phyloP scores from a whole-genome alignment of 495 filamentous ascomycete genomes.

The Neurospora sp. region DNA sequence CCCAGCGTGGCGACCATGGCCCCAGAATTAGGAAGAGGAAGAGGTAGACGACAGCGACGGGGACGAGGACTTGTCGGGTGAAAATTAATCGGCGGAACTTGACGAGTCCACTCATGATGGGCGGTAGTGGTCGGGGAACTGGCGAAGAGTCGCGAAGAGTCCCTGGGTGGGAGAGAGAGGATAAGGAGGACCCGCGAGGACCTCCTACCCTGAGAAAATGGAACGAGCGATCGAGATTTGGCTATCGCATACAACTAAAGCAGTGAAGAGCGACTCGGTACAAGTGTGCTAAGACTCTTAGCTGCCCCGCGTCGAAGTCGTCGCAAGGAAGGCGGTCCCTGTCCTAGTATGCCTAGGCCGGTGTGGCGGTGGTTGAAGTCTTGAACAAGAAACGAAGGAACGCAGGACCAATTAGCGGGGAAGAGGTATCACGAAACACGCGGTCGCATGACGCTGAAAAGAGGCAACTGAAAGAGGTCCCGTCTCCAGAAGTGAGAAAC shows the following conservation, averaged over 20 bases:
- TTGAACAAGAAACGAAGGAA: neutral
- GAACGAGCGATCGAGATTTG: neutral
- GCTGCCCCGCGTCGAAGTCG: neutral
- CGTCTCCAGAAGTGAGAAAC: neutral
- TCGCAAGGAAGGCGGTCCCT: neutral
- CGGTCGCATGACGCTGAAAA: neutral
- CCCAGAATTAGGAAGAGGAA: constrained; percentile 11
- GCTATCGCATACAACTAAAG: neutral
- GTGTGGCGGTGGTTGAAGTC: neutral
- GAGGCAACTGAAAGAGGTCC: neutral
- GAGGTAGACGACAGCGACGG: constrained; percentile 6
- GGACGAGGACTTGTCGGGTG: constrained; percentile 13
- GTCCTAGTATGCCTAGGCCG: neutral
- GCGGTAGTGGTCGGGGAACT: neutral
- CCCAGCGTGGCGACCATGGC: constrained; percentile 3
- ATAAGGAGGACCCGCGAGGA: neutral
- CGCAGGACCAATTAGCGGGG: neutral
- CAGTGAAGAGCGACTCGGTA: neutral
- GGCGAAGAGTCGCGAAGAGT: neutral
- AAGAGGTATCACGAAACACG: neutral
- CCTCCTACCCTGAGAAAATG: neutral
- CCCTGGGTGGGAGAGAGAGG: neutral
- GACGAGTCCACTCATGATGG: constrained; percentile 1
- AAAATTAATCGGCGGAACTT: constrained; percentile 11
- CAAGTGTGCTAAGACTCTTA: neutral